Evolutionary conservation across 495 filamentous ascomycete genomes (phyloP).

Genomic region (Aspergillus baeticus): DNA sequence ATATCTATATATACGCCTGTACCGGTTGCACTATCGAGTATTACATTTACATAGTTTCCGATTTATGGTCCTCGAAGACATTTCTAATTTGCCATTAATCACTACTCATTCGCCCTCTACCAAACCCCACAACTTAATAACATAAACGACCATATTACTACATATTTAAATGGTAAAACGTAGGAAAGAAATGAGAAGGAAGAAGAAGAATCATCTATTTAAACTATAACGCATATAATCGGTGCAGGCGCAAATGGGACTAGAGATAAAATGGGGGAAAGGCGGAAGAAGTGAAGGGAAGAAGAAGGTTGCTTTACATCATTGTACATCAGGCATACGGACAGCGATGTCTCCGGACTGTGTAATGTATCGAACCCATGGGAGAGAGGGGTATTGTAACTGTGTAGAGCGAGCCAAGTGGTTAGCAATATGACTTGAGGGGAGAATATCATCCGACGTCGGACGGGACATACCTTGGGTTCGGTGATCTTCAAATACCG

Average conservation of each 20-base stretch:
- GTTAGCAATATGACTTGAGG: not conserved
- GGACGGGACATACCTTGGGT: slow-evolving; percentile 87
- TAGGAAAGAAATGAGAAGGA: not conserved
- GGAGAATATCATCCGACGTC: too few species aligned
- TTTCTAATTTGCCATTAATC: too few species aligned
- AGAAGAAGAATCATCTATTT: slow-evolving; percentile 3
- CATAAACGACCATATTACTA: not conserved
- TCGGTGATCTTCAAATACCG: slow-evolving; percentile 99
- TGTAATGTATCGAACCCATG: slow-evolving; percentile 98
- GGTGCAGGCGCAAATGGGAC: slow-evolving; percentile 8
- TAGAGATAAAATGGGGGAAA: not conserved
- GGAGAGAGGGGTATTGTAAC: slow-evolving; percentile 97
- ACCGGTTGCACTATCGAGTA: too few species aligned
- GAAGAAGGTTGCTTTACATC: slow-evolving; percentile 37
- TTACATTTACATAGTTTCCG: too few species aligned
- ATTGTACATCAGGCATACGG: slow-evolving; percentile 82
- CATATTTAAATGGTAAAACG: not conserved
- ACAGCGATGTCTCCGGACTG: slow-evolving; percentile 96
- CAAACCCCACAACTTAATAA: too few species aligned
- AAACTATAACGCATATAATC: slow-evolving; percentile 1
- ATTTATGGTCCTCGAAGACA: too few species aligned
- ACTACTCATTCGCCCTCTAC: too few species aligned
- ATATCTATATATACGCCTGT: too few species aligned
- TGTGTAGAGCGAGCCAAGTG: slow-evolving; percentile 33
- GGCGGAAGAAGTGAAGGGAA: slow-evolving; percentile 12